Evolutionary conservation across 805 yeast genomes (phyloP).

Genomic region (Peterozyma xylosa): DNA sequence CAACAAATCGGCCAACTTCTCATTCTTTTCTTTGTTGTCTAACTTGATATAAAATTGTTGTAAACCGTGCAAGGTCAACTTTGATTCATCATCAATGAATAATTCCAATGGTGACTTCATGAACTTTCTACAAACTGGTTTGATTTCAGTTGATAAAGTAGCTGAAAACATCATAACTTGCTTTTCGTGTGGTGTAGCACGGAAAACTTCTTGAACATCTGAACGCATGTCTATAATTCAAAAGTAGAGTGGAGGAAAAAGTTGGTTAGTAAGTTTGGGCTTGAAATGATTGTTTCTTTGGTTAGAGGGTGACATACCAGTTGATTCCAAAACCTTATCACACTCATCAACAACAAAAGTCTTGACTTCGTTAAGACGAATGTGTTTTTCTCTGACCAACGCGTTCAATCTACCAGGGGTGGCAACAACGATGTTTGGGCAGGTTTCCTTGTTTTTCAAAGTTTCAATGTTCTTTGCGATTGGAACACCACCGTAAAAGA

Average conservation of each 20-base stretch:
- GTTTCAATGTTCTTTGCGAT: conserved; percentile 79
- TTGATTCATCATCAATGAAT: conserved; percentile 95
- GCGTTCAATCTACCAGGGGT: conserved; percentile 98
- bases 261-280: conserved; percentile 1
- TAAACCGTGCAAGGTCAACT: conserved; percentile 94
- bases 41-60: conserved; percentile 93
- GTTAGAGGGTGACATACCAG: conserved; percentile 16
- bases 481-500: conserved; percentile 93
- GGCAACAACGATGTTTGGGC: conserved; percentile 95
- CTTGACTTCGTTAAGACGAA: conserved; percentile 84
- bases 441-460: conserved; percentile 84
- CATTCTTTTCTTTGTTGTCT: conserved; percentile 87
- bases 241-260: not conserved
- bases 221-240: conserved; percentile 82
- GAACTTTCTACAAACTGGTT: conserved; percentile 95
- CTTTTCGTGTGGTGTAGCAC: conserved; percentile 95
- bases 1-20: conserved; percentile 83
- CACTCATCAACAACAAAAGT: conserved; percentile 96
- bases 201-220: conserved; percentile 96
- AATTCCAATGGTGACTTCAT: conserved; percentile 97
- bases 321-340: conserved; percentile 86
- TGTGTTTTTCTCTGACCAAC: conserved; percentile 81
- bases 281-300: no score
- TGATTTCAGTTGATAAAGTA: conserved; percentile 86
- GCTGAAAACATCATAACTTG: conserved; percentile 99